Evolutionary conservation across 164 flowering plant genomes (phyloP).

Genomic region (Stephania cephalantha): DNA sequence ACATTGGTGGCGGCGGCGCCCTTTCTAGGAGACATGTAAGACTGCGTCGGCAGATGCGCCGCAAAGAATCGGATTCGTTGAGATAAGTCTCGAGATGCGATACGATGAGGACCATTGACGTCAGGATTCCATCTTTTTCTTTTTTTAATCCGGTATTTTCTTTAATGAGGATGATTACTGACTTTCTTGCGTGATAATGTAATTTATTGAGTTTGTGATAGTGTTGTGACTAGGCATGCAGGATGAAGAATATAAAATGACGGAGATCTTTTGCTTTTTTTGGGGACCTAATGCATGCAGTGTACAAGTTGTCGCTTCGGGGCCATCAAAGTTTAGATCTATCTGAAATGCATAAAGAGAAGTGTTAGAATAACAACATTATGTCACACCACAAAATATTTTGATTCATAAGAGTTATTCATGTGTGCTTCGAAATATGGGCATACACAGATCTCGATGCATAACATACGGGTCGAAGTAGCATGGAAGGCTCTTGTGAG

Average conservation of each 20-base stretch:
- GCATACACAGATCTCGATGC: no score
- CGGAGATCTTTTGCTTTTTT: no score
- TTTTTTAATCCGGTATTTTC: no score
- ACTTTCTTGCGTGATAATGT: neutral
- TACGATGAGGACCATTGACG: neutral
- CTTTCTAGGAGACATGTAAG: slow-evolving; percentile 8
- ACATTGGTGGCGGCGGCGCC: neutral
- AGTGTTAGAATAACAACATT: no score
- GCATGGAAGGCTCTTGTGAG: no score
- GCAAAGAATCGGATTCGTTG: neutral
- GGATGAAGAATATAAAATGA: no score
- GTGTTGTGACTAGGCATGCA: neutral
- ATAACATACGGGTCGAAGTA: no score
- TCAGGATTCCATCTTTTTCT: neutral
- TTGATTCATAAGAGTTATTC: no score
- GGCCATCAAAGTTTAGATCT: neutral
- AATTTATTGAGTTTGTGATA: neutral
- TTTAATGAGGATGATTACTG: neutral
- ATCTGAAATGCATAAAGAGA: no score
- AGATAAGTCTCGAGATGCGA: neutral
- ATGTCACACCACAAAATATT: no score
- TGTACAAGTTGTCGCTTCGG: neutral
- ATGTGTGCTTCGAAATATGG: no score
- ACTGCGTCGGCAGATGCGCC: neutral
- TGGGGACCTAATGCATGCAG: no score